A percentile compares a stretch with the other conserved stretches of the same genome.
These are phyloP conservation scores for Diaporthe capsici DNA, from an alignment of 2,329 filamentous ascomycete genomes.

Conservation along the genomic window DNA sequence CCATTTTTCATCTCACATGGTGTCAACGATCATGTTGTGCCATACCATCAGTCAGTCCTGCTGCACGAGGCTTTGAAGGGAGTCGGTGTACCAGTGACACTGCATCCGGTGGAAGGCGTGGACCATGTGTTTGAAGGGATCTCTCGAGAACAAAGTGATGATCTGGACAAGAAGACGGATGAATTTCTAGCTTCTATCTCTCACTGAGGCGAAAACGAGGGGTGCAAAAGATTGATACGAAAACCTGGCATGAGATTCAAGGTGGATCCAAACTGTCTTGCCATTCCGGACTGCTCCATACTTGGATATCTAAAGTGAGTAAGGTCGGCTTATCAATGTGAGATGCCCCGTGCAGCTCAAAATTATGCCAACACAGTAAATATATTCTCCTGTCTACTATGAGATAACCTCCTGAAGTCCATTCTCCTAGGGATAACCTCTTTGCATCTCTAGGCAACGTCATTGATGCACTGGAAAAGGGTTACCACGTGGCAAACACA, in stretches of 20 bases:
- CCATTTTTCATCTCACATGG: slow-evolving; percentile 40
- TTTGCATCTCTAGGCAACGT: too few relatives aligned
- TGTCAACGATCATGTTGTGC: slow-evolving; percentile 35
- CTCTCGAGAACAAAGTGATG: slow-evolving; percentile 33
- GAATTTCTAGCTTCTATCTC: slow-evolving; percentile 36
- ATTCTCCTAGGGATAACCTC: too few relatives aligned
- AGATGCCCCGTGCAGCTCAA: neutral
- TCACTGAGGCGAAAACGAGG: neutral
- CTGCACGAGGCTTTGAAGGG: slow-evolving; percentile 34
- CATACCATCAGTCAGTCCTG: slow-evolving; percentile 35
- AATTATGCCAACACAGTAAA: neutral
- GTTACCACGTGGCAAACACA: neutral
- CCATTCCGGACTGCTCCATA: neutral
- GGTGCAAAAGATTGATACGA: neutral
- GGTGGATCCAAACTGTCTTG: neutral
- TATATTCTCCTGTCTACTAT: neutral
- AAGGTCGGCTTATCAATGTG: neutral
- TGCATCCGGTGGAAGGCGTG: slow-evolving; percentile 26
- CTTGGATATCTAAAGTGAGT: neutral
- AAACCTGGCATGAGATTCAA: neutral
- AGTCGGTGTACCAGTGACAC: slow-evolving; percentile 7
- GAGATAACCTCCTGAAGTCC: too few relatives aligned
- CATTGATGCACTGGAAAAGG: too few relatives aligned
- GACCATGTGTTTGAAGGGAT: slow-evolving; percentile 39
- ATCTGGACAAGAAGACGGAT: slow-evolving; percentile 37